Conservation (phyloP, 306 rosid genomes). For the Cucurbita pepo region DNA sequence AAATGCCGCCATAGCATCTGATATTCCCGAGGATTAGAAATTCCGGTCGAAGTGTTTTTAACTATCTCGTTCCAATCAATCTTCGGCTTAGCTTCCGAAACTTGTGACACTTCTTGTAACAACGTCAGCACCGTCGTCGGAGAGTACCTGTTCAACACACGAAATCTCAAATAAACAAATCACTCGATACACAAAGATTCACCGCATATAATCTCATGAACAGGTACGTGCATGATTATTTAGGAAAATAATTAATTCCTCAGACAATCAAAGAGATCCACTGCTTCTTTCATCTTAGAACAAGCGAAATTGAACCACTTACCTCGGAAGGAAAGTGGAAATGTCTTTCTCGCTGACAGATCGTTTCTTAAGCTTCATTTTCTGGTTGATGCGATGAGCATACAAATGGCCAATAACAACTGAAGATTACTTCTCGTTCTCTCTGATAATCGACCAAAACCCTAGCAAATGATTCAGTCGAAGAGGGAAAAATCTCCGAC, state of each 20-base stretch:
- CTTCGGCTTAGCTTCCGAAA: constrained; percentile 23
- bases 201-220: background rate
- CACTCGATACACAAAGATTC: background rate
- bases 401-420: background rate
- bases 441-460: constrained; percentile 8
- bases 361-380: constrained; percentile 18
- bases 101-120: constrained; percentile 53
- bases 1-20: constrained; percentile 93
- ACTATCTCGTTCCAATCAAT: constrained; percentile 73
- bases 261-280: background rate
- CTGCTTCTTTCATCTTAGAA: background rate
- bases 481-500: background rate
- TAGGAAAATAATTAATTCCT: background rate
- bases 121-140: constrained; percentile 37
- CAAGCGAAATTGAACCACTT: background rate
- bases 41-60: constrained; percentile 57
- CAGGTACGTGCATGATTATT: background rate
- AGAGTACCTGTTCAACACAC: constrained; percentile 30
- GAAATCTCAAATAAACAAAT: background rate
- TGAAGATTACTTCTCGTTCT: background rate
- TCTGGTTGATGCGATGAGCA: background rate
- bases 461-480: constrained; percentile 10
- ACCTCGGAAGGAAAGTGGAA: constrained; percentile 45
- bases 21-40: constrained; percentile 64
- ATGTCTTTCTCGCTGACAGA: constrained; percentile 35